A percentile compares a stretch with the other conserved stretches of the same genome.
phyloP scores from a whole-genome alignment of 805 yeast genomes.

The Cyberlindnera maclurae region DNA sequence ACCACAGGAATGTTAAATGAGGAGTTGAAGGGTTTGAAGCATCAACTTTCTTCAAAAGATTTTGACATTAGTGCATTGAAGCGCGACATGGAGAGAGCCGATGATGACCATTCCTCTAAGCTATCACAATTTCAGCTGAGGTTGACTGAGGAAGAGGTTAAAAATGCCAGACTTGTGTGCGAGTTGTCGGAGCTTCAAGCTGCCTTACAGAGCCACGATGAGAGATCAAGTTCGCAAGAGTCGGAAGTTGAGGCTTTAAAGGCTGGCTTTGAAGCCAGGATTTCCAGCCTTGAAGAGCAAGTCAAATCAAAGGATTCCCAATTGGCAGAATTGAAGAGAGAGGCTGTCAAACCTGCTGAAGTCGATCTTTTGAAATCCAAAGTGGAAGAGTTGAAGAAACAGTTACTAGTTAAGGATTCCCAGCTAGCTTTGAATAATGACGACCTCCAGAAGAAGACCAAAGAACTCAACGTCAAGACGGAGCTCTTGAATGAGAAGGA shows the following conservation, averaged over 20 bases:
- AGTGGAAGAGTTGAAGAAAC: neutral
- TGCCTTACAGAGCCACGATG: constrained; percentile 4
- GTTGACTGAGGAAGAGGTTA: constrained; percentile 19
- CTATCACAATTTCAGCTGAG: constrained; percentile 3
- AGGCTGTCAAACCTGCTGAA: constrained; percentile 2
- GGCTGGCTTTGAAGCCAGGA: neutral
- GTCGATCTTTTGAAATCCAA: constrained; percentile 1
- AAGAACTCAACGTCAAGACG: constrained; percentile 1
- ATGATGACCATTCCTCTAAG: constrained; percentile 4
- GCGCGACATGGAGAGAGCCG: constrained; percentile 7
- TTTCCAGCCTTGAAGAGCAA: constrained; percentile 2
- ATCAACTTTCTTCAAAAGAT: constrained; percentile 9
- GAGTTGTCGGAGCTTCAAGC: constrained; percentile 5
- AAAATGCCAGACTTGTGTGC: constrained; percentile 6
- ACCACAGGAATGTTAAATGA: constrained; percentile 9
- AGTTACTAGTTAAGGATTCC: neutral
- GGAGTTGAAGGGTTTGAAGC: constrained; percentile 13
- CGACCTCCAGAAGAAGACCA: neutral
- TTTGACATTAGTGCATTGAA: constrained; percentile 8
- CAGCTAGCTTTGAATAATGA: neutral
- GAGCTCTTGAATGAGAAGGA: neutral
- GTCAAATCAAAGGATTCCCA: constrained; percentile 3
- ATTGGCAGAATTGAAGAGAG: constrained; percentile 1
- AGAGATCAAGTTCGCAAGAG: constrained; percentile 1
- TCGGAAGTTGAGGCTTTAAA: constrained; percentile 4